These are phyloP conservation scores for Hibiscus tridactylites DNA, from an alignment of 345 rosid genomes.

Conservation along the genomic window DNA sequence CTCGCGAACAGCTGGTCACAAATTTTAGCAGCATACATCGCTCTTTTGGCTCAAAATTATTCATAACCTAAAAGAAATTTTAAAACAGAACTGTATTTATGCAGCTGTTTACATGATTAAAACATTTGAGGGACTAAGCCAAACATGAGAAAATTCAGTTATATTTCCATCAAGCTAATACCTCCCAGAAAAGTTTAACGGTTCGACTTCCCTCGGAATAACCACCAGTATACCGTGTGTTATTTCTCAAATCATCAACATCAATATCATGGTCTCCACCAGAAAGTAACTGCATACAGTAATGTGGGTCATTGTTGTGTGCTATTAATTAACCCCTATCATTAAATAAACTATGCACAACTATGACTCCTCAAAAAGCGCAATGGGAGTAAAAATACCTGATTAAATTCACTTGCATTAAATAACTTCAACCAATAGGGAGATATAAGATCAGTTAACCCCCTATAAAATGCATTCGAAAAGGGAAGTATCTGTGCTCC, in stretches of 20 bases:
- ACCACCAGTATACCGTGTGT: constrained; percentile 88
- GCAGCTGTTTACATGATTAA: constrained; percentile 1
- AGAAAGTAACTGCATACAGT: constrained; percentile 67
- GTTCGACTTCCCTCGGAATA: constrained; percentile 83
- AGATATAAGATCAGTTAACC: constrained; percentile 79
- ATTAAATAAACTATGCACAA: not conserved
- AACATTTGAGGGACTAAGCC: not conserved
- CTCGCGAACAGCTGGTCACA: constrained; percentile 95
- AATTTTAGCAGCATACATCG: constrained; percentile 93
- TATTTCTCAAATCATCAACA: constrained; percentile 69
- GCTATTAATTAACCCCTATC: not conserved
- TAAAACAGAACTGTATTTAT: not conserved
- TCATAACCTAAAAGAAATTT: constrained; percentile 53
- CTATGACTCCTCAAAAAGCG: not conserved
- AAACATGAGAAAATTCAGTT: not conserved
- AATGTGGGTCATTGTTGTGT: constrained; percentile 9
- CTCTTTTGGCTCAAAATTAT: constrained; percentile 74
- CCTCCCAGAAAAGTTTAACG: constrained; percentile 95
- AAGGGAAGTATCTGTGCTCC: constrained; percentile 75
- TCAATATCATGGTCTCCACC: constrained; percentile 92
- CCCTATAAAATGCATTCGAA: constrained; percentile 93
- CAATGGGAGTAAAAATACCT: constrained; percentile 36
- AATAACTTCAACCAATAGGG: constrained; percentile 91
- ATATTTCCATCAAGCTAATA: constrained; percentile 18
- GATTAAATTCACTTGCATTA: constrained; percentile 92